A percentile compares a stretch with the other conserved stretches of the same genome.
These are phyloP conservation scores for Tricholomella constricta DNA, from an alignment of 768 basidiomycete genomes.

Conservation along the genomic window DNA sequence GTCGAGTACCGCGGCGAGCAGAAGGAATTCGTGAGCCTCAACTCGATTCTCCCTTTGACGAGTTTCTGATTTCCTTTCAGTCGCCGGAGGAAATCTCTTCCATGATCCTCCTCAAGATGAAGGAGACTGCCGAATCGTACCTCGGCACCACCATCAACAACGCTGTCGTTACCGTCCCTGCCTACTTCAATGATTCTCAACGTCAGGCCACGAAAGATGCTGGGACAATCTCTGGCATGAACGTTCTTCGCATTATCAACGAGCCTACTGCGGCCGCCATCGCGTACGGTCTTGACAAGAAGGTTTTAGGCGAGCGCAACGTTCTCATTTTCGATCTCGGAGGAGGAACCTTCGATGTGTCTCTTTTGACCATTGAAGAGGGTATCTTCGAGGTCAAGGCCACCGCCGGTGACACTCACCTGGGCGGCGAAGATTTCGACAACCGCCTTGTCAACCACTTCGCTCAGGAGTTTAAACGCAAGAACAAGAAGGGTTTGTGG, in stretches of 20 bases:
- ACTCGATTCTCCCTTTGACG: neutral
- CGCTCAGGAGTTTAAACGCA: constrained; percentile 95
- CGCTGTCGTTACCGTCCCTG: constrained; percentile 95
- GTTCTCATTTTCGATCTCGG: constrained; percentile 98
- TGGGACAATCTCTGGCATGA: constrained; percentile 90
- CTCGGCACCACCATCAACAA: constrained; percentile 81
- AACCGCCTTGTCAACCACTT: constrained; percentile 98
- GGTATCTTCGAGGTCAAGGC: constrained; percentile 99
- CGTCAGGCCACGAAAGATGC: constrained; percentile 99
- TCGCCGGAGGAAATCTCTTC: constrained; percentile 98
- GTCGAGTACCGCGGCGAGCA: constrained; percentile 92
- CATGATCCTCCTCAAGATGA: constrained; percentile 98
- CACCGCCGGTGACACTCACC: constrained; percentile 96
- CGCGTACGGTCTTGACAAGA: constrained; percentile 98
- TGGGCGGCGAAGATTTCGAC: constrained; percentile 98
- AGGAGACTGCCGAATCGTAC: constrained; percentile 97
- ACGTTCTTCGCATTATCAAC: constrained; percentile 98
- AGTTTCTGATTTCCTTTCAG: constrained; percentile 38
- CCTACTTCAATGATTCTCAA: constrained; percentile 99
- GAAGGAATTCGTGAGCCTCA: constrained; percentile 82
- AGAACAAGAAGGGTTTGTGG: constrained; percentile 89
- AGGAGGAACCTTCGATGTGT: constrained; percentile 98
- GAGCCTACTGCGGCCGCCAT: constrained; percentile 98
- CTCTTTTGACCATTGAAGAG: constrained; percentile 93
- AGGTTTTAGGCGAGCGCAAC: constrained; percentile 86